A percentile compares a stretch with the other conserved stretches of the same genome.
phyloP scores from a whole-genome alignment of 805 yeast genomes.

The Maudiozyma serrabonitensis region DNA sequence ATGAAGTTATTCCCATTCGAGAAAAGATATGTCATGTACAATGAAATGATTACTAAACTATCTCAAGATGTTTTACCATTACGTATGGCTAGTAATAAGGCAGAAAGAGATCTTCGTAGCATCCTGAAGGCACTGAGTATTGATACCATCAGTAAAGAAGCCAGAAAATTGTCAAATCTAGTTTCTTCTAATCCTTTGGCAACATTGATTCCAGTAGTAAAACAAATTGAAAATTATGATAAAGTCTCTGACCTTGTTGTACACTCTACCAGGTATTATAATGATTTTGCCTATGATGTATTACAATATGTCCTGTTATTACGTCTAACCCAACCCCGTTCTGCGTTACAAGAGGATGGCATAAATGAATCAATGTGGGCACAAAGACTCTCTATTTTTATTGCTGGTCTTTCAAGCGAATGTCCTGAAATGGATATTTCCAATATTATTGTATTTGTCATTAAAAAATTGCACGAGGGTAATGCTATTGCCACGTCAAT shows the following conservation, averaged over 20 bases:
- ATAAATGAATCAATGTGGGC: constrained; percentile 77
- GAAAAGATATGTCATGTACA: constrained; percentile 66
- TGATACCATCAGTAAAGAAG: constrained; percentile 64
- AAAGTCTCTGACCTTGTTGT: constrained; percentile 73
- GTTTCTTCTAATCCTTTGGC: constrained; percentile 73
- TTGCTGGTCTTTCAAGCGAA: constrained; percentile 57
- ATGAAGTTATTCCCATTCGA: constrained; percentile 48
- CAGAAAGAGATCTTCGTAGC: constrained; percentile 73
- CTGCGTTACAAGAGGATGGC: constrained; percentile 66
- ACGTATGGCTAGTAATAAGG: constrained; percentile 49
- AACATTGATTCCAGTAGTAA: constrained; percentile 57
- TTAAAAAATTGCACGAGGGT: constrained; percentile 52
- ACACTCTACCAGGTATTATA: constrained; percentile 67
- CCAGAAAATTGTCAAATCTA: constrained; percentile 61
- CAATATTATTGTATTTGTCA: constrained; percentile 50
- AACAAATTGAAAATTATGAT: constrained; percentile 86
- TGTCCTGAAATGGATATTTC: constrained; percentile 47
- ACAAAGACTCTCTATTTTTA: constrained; percentile 68
- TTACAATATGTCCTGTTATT: constrained; percentile 62
- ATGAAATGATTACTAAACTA: constrained; percentile 56
- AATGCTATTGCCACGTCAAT: constrained; percentile 55
- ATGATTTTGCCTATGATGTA: constrained; percentile 76
- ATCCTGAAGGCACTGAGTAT: constrained; percentile 72
- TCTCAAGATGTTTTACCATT: constrained; percentile 47
- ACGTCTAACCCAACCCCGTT: constrained; percentile 61